phyloP scores from a whole-genome alignment of 805 yeast species.

The Priceomyces carsonii region DNA sequence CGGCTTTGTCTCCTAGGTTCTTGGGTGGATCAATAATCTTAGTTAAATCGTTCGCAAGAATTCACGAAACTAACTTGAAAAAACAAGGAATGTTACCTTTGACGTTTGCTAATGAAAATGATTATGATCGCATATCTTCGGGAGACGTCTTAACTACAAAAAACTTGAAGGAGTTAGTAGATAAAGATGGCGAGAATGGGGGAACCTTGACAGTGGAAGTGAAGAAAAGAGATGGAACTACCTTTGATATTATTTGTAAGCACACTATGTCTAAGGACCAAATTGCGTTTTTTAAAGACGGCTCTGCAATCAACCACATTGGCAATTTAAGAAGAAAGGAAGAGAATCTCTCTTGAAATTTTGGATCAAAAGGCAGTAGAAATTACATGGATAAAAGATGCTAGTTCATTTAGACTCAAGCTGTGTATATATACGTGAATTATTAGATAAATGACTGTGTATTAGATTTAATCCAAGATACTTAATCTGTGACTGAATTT shows the following conservation, averaged over 20 bases:
- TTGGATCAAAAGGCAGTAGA: too few species aligned
- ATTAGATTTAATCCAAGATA: too few species aligned
- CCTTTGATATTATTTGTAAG: constrained; percentile 70
- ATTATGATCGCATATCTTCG: constrained; percentile 76
- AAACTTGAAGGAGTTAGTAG: constrained; percentile 72
- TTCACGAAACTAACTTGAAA: constrained; percentile 96
- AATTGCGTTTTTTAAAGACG: constrained; percentile 93
- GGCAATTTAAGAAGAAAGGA: constrained; percentile 45
- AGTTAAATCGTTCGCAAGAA: constrained; percentile 95
- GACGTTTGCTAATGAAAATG: constrained; percentile 86
- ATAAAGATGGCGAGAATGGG: constrained; percentile 84
- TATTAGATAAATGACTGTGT: too few species aligned
- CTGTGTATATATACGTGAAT: too few species aligned
- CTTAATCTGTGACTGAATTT: too few species aligned
- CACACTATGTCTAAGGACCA: constrained; percentile 98
- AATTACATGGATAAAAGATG: too few species aligned
- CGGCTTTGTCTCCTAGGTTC: constrained; percentile 93
- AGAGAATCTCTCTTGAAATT: background rate
- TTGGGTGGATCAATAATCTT: constrained; percentile 87
- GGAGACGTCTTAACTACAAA: constrained; percentile 80
- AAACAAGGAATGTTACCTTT: constrained; percentile 97
- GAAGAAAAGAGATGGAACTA: constrained; percentile 70
- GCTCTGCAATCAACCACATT: constrained; percentile 93
- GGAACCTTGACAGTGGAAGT: constrained; percentile 73
- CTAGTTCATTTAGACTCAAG: too few species aligned